Percentiles rank a stretch among this genome's conserved stretches.
phyloP scores from a whole-genome alignment of 345 rosid genomes.

The Brassica juncea region DNA sequence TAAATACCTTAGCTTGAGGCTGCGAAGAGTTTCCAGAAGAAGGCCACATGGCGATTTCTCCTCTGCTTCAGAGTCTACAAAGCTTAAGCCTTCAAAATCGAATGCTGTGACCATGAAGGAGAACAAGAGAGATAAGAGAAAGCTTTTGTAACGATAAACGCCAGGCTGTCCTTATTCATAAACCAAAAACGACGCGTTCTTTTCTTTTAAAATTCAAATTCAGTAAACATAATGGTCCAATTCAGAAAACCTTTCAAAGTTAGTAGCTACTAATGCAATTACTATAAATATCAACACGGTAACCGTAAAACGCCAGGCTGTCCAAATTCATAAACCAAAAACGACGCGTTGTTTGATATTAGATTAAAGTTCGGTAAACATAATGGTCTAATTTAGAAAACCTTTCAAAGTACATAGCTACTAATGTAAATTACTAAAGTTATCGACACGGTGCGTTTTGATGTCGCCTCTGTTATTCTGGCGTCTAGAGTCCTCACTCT shows the following conservation, averaged over 20 bases:
- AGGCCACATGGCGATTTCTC: slow-evolving; percentile 33
- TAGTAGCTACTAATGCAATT: slow-evolving; percentile 4
- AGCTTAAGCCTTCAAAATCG: background rate
- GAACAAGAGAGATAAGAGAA: slow-evolving; percentile 27
- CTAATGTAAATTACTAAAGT: slow-evolving; percentile 8
- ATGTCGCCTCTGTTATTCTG: background rate
- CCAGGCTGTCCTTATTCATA: background rate
- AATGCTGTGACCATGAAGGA: background rate
- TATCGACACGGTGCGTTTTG: slow-evolving; percentile 10
- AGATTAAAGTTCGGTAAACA: background rate
- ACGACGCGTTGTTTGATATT: slow-evolving; percentile 16
- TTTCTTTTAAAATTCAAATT: background rate
- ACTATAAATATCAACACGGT: background rate
- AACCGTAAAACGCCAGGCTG: slow-evolving; percentile 15
- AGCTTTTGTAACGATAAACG: slow-evolving; percentile 5
- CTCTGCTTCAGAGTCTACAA: slow-evolving; percentile 7
- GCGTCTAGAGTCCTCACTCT: slow-evolving; percentile 1
- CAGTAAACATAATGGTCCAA: background rate
- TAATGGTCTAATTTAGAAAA: background rate
- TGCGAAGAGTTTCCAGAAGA: slow-evolving; percentile 37
- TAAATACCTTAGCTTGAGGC: slow-evolving; percentile 35
- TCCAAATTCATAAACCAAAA: background rate
- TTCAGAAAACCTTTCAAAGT: background rate
- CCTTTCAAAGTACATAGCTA: background rate
- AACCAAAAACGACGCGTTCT: slow-evolving; percentile 10